Base-by-base conservation (phyloP, 768 basidiomycete species). In the Amanita subjunquillea region DNA sequence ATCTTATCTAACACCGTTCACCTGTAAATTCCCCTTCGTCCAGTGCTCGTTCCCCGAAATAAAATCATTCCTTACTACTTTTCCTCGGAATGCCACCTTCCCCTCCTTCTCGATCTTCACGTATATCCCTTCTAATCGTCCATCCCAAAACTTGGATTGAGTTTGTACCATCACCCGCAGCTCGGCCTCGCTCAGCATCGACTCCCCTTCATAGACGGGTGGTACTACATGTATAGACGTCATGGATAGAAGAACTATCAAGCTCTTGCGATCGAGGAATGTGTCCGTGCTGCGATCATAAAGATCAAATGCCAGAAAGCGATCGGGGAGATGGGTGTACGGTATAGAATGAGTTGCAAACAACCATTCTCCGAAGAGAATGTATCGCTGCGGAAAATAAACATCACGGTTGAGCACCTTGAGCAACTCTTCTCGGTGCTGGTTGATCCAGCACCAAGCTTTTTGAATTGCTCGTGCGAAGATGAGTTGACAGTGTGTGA, bases 291-390 rank as follows among this genome's bases (percentile, higher is more conserved):
- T 67, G 41, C 82, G 72, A 59, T 83, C 82, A 59, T 75, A 82
- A 36, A 82, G 50, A 57, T 82, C 80, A 59, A 77, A 83, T 2
- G 78, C 80, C 51, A 83, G 60, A 64, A 84, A 82, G 39, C 66
- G 69, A 56, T 76, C 75, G 1, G 79, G 77, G 8, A 84, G 74
- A 15, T 61, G 59, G 6, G 73, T 71, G 63, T 83, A 83, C 3
- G 75, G 61, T 47, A 83, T 79, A 4, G 80, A 81, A 62, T 83
- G 81, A 12, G 77, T 80, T 30, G 77, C 79, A 38, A 68, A 76
- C 59, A 80, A 67, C 80, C 82, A 83, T 62, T 85, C 82, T 30
- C 82, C 82, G 55, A 73, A 83, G 5, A 83, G 66, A 27, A 82
- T 72, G 56, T 74, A 83, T 2, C 82, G 72, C 60, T 80, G 75